Base-by-base conservation (phyloP, 371 early-diverging fungal species). In the Apophysomyces elegans region DNA sequence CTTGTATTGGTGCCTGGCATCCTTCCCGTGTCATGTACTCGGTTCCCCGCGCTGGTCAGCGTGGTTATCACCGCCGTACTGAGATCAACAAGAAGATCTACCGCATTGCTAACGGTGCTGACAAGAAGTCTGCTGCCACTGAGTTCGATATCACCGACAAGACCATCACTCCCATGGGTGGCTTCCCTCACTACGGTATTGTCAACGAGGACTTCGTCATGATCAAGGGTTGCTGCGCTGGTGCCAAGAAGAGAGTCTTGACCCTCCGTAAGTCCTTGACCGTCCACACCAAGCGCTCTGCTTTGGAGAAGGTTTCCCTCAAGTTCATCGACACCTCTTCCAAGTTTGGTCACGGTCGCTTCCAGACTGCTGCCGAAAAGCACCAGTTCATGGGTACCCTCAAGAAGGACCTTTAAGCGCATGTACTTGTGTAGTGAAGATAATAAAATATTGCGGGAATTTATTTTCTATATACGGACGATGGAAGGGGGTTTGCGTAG, bases 1-100 rank as follows among this genome's bases (percentile, higher is more conserved):
- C 99, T 76, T 99, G 99, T 93, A 99, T 99, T 81, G 99, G 99
- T 84, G 99, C 99, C 69, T 99, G 99, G 99, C 99, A 99, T 90
- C 99, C 99, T 80, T 88, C 94, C 78, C 94, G 98, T 72, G 99
- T 99, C 83, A 96, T 98, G 98, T 98, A 89, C 93, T 95, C 99
- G 63, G 99, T 99, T 72, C 95, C 99, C 67, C 96, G 99, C 85
- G 98, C 99, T 74, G 99, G 99, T 95, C 99, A 99, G 90, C 89
- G 94, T 83, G 99, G 99, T 87, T 99, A 96, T 95, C 99, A 99
- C 85, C 98, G 99, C 89, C 96, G 99, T 90, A 99, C 99, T 68
- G 99, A 99, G 88, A 84, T 93, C 72, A 99, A 99, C 95, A 98
- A 99, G 95, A 98, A 97, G 95, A 95, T 99, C 87, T 99, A 99